Evolutionary conservation across 139 green algal species (phyloP).

Genomic region (Chlamydomonas sp.): DNA sequence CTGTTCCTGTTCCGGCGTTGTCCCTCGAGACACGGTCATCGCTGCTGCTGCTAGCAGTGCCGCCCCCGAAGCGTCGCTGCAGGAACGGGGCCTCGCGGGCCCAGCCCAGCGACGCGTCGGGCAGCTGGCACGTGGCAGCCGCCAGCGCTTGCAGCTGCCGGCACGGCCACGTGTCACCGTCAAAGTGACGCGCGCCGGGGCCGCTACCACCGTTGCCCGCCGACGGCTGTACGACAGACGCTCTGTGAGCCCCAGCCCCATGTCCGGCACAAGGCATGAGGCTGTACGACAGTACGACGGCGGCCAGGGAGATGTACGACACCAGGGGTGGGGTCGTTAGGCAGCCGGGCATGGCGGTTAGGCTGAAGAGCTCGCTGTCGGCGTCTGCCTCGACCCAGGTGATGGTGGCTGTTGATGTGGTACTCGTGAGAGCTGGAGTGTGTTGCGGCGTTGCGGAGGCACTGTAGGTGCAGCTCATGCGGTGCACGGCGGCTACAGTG

Average conservation of each 20-base stretch:
- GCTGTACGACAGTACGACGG: not conserved
- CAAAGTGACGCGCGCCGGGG: not conserved
- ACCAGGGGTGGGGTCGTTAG: conserved; percentile 9
- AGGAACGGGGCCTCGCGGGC: conserved; percentile 8
- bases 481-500: not conserved
- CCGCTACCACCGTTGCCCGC: too few relatives aligned
- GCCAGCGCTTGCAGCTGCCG: not conserved
- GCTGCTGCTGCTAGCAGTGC: not conserved
- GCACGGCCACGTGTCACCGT: not conserved
- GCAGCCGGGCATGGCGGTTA: conserved; percentile 18
- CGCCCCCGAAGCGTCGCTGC: not conserved
- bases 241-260: too few relatives aligned
- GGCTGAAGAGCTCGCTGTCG: not conserved
- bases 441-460: too few relatives aligned
- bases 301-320: conserved; percentile 4
- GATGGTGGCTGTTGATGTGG: too few relatives aligned
- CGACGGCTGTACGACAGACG: too few relatives aligned
- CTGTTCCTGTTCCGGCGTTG: not conserved
- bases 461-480: not conserved
- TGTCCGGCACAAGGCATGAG: not conserved
- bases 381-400: not conserved
- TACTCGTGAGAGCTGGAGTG: too few relatives aligned
- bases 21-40: not conserved
- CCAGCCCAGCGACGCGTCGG: not conserved
- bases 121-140: not conserved